Percentiles rank a stretch among this genome's conserved stretches.
These are phyloP conservation scores for Phytophthora agathidicida DNA, from an alignment of 352 stramenopile genomes.

Conservation along the genomic window DNA sequence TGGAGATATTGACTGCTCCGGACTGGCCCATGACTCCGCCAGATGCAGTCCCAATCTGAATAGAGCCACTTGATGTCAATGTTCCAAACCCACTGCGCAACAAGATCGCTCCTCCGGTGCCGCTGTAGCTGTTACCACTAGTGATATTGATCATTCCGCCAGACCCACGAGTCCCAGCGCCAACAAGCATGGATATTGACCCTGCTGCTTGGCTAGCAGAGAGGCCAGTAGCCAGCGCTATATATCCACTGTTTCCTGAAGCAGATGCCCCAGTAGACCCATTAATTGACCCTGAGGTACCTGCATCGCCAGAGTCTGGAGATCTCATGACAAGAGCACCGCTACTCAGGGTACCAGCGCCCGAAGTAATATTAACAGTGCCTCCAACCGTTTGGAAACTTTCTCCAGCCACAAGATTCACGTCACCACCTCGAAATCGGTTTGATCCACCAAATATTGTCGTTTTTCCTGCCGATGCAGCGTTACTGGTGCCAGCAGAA, in stretches of 20 bases:
- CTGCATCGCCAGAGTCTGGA: slow-evolving; percentile 18
- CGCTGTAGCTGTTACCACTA: slow-evolving; percentile 25
- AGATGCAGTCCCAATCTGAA: slow-evolving; percentile 22
- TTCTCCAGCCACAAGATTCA: slow-evolving; percentile 22
- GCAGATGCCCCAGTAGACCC: slow-evolving; percentile 15
- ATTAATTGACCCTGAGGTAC: slow-evolving; percentile 23
- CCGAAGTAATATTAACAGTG: slow-evolving; percentile 24
- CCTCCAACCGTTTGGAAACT: slow-evolving; percentile 18
- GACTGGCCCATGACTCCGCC: slow-evolving; percentile 23
- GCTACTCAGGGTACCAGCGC: slow-evolving; percentile 13
- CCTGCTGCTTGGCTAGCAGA: slow-evolving; percentile 23
- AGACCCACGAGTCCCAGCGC: slow-evolving; percentile 18
- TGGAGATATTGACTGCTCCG: slow-evolving; percentile 21
- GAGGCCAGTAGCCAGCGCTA: slow-evolving; percentile 26
- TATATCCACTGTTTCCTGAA: slow-evolving; percentile 30
- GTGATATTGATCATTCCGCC: slow-evolving; percentile 28
- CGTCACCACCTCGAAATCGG: slow-evolving; percentile 16
- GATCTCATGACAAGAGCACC: slow-evolving; percentile 14
- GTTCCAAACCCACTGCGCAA: slow-evolving; percentile 24
- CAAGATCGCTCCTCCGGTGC: slow-evolving; percentile 32
- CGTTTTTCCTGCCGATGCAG: slow-evolving; percentile 26
- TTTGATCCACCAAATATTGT: slow-evolving; percentile 21
- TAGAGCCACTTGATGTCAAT: slow-evolving; percentile 28
- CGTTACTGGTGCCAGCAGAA: slow-evolving; percentile 28
- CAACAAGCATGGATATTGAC: slow-evolving; percentile 30